phyloP scores from a whole-genome alignment of 108 stramenopile genomes.

The Nitzschia sp. region DNA sequence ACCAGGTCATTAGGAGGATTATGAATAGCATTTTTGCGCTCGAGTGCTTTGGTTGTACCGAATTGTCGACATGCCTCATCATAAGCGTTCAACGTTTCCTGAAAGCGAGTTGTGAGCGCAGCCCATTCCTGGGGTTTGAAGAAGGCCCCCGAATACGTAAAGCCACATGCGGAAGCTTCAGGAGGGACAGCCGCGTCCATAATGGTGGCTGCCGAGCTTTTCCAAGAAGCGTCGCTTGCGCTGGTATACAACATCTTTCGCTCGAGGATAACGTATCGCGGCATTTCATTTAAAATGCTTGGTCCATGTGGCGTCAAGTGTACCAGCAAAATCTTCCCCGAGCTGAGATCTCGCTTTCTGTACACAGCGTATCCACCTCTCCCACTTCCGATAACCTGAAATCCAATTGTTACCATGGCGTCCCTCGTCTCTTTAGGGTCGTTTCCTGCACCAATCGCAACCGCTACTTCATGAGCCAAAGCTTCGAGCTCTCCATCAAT shows the following conservation, averaged over 20 bases:
- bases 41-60: constrained; percentile 18
- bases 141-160: constrained; percentile 67
- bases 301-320: constrained; percentile 79
- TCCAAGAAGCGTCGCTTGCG: neutral
- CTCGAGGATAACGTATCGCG: constrained; percentile 66
- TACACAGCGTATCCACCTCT: constrained; percentile 66
- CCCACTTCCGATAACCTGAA: constrained; percentile 44
- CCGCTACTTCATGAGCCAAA: constrained; percentile 57
- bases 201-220: neutral
- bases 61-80: constrained; percentile 54
- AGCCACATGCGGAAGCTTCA: constrained; percentile 25
- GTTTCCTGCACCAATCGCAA: constrained; percentile 55
- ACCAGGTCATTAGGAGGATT: constrained; percentile 58
- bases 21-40: constrained; percentile 20
- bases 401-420: constrained; percentile 27
- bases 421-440: constrained; percentile 25
- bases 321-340: constrained; percentile 32
- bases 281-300: constrained; percentile 62
- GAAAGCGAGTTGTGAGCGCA: constrained; percentile 50
- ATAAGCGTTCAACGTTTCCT: constrained; percentile 48
- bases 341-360: neutral
- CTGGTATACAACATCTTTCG: neutral
- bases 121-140: constrained; percentile 74
- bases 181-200: constrained; percentile 28
- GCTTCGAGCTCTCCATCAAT: constrained; percentile 53